Evolutionary conservation across 2,329 filamentous ascomycete genomes (phyloP).

Genomic region (Paramyrothecium roridum): DNA sequence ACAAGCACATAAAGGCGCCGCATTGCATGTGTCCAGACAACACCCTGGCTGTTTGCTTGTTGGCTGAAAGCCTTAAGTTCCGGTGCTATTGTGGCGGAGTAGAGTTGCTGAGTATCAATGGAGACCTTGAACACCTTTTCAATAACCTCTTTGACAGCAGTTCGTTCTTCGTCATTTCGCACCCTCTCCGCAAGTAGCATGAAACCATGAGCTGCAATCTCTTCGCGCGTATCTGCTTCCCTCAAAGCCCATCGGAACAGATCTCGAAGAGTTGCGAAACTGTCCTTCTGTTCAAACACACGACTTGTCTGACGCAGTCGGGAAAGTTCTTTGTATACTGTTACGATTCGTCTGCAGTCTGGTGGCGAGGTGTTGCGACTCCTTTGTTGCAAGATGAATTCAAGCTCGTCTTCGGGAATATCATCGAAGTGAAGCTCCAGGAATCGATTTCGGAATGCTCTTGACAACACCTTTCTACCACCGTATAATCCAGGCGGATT

Average conservation of each 20-base stretch:
- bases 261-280: conserved; percentile 93
- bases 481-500: conserved; percentile 96
- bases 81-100: conserved; percentile 57
- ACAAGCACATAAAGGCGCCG: conserved; percentile 86
- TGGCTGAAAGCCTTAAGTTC: conserved; percentile 49
- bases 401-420: conserved; percentile 91
- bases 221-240: conserved; percentile 78
- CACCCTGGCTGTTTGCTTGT: conserved; percentile 52
- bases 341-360: conserved; percentile 86
- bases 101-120: conserved; percentile 72
- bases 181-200: conserved; percentile 96
- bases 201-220: conserved; percentile 88
- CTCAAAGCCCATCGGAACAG: conserved; percentile 93
- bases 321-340: conserved; percentile 90
- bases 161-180: conserved; percentile 81
- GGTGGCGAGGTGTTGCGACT: conserved; percentile 85
- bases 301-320: conserved; percentile 84
- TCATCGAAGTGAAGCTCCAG: conserved; percentile 97
- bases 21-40: conserved; percentile 97
- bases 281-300: conserved; percentile 94
- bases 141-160: conserved; percentile 81
- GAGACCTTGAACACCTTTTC: conserved; percentile 86
- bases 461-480: conserved; percentile 85
- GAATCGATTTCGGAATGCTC: conserved; percentile 95
- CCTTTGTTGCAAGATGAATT: conserved; percentile 84